These are phyloP conservation scores for Phyllostachys edulis DNA, from an alignment of 176 grass and related monocot species.

Conservation along the genomic window DNA sequence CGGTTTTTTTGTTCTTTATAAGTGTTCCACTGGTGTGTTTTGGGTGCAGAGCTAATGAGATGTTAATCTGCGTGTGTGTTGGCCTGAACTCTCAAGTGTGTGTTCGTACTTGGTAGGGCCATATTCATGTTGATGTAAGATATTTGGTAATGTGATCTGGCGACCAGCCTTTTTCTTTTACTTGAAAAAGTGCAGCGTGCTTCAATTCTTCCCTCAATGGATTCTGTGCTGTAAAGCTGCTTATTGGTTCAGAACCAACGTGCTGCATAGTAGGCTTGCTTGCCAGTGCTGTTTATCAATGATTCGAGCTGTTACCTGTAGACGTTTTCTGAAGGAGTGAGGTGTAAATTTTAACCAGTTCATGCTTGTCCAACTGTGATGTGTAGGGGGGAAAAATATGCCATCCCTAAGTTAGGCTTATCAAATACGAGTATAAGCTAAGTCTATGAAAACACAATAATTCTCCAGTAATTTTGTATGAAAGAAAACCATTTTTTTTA, in stretches of 20 bases:
- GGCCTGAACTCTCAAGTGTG: background rate
- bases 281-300: background rate
- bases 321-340: background rate
- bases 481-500: background rate
- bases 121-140: conserved; percentile 14
- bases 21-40: conserved; percentile 19
- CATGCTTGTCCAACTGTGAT: background rate
- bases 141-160: conserved; percentile 37
- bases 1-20: conserved; percentile 7
- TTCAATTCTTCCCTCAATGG: background rate
- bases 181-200: conserved; percentile 15
- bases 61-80: conserved; percentile 15
- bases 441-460: background rate
- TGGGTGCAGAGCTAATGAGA: conserved; percentile 17
- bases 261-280: no score
- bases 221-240: no score
- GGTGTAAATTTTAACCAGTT: background rate
- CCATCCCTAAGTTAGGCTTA: background rate
- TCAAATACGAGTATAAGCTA: background rate
- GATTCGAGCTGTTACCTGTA: background rate
- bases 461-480: background rate
- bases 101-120: background rate
- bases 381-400: background rate
- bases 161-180: conserved; percentile 21
- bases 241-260: conserved; percentile 17